Percentiles rank a stretch among this genome's conserved stretches.
phyloP scores from a whole-genome alignment of 768 basidiomycete genomes.

The Chalciporus pseudorubinellus region DNA sequence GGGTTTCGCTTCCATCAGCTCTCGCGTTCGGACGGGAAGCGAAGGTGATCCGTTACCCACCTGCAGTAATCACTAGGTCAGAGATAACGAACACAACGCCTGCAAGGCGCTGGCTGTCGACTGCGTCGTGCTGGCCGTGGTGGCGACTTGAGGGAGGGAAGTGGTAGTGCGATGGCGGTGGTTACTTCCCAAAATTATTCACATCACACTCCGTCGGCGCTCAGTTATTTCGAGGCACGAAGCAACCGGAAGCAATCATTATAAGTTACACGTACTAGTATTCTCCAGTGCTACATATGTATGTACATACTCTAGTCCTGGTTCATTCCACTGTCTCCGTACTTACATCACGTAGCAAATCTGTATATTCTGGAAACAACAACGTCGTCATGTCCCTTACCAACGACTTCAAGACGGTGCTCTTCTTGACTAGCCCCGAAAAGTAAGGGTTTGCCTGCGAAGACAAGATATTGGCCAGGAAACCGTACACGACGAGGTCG shows the following conservation, averaged over 20 bases:
- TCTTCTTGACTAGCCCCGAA: conserved; percentile 19
- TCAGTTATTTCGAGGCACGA: background rate
- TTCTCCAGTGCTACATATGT: too few species aligned
- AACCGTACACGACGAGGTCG: conserved; percentile 30
- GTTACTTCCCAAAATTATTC: background rate
- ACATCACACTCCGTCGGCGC: background rate
- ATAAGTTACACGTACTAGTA: background rate
- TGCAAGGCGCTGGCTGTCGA: conserved; percentile 4
- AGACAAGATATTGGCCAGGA: conserved; percentile 30
- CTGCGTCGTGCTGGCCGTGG: conserved; percentile 9
- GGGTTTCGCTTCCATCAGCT: conserved; percentile 22
- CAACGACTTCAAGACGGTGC: conserved; percentile 18
- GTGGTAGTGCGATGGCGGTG: conserved; percentile 13
- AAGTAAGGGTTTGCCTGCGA: conserved; percentile 28
- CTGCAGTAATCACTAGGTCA: background rate
- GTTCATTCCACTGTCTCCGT: background rate
- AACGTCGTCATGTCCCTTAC: conserved; percentile 22
- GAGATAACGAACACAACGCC: background rate
- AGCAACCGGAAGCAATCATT: background rate
- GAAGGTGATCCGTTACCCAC: conserved; percentile 13
- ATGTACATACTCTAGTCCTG: too few species aligned
- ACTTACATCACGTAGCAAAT: conserved; percentile 12
- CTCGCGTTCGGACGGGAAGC: background rate
- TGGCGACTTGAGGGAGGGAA: background rate
- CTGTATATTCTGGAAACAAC: conserved; percentile 29